Percentiles rank a stretch among this genome's conserved stretches.
Conservation (phyloP, 2,329 filamentous ascomycete species). For the Microsporum audouinii region DNA sequence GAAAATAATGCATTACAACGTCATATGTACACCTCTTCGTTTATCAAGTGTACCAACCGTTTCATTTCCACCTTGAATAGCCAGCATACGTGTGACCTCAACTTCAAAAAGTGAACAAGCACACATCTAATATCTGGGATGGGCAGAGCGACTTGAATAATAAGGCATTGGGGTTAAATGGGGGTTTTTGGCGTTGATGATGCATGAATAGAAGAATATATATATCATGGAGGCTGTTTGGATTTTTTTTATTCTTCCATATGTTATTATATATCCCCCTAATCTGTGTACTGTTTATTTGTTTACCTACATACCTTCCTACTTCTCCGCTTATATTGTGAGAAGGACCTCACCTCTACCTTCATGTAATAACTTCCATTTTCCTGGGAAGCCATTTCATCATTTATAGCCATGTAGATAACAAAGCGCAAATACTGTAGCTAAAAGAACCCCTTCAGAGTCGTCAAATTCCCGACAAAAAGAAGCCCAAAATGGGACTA, state of each 20-base stretch:
- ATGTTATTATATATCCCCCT: background rate
- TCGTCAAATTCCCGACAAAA: background rate
- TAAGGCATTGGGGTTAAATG: background rate
- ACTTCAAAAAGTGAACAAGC: background rate
- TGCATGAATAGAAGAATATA: conserved; percentile 1
- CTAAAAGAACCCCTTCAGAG: background rate
- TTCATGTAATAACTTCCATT: background rate
- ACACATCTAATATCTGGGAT: background rate
- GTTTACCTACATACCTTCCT: background rate
- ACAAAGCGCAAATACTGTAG: background rate
- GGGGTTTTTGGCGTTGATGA: background rate
- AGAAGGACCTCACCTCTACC: background rate
- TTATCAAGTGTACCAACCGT: background rate
- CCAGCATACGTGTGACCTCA: background rate
- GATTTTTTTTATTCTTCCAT: background rate
- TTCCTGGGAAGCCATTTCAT: background rate
- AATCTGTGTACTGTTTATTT: background rate
- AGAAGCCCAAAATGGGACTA: conserved; percentile 7
- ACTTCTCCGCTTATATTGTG: background rate
- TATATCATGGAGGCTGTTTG: background rate
- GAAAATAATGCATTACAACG: background rate
- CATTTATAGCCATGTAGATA: background rate
- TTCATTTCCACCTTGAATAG: background rate
- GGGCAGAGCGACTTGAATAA: background rate
- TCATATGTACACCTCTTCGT: background rate